Evolutionary conservation across 2,329 filamentous ascomycete genomes (phyloP).

Genomic region (Tolypocladium endophyticum): DNA sequence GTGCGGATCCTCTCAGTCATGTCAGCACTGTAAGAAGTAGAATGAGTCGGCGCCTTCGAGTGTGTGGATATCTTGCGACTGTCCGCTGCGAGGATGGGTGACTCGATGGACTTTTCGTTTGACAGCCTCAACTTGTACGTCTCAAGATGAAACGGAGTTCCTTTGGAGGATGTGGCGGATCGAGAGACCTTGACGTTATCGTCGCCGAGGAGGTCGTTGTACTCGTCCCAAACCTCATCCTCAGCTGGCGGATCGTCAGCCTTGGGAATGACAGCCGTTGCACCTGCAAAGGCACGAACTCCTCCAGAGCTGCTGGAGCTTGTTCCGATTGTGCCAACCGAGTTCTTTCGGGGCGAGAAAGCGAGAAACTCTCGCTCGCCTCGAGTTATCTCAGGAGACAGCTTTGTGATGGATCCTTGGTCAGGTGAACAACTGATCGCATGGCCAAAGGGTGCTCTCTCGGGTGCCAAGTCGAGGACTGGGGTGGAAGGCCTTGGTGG

Average conservation of each 20-base stretch:
- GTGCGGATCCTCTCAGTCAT: conserved; percentile 42
- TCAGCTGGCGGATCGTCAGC: conserved; percentile 55
- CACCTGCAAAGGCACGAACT: conserved; percentile 45
- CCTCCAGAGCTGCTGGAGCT: conserved; percentile 55
- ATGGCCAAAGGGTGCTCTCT: conserved; percentile 22
- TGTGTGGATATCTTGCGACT: conserved; percentile 18
- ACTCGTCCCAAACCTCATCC: conserved; percentile 92
- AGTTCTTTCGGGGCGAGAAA: conserved; percentile 65
- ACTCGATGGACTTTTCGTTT: conserved; percentile 31
- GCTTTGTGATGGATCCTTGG: conserved; percentile 17
- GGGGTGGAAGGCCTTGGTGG: conserved; percentile 28
- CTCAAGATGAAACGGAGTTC: conserved; percentile 46
- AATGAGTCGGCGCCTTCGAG: conserved; percentile 27
- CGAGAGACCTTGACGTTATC: conserved; percentile 32
- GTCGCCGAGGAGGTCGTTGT: conserved; percentile 76
- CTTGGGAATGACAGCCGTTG: conserved; percentile 56
- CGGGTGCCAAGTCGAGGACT: conserved; percentile 23
- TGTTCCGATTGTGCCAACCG: conserved; percentile 42
- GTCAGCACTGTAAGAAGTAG: conserved; percentile 44
- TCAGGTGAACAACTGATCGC: conserved; percentile 18
- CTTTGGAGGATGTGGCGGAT: conserved; percentile 46
- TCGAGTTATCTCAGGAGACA: conserved; percentile 19
- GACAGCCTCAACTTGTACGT: conserved; percentile 28
- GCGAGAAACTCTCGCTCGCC: conserved; percentile 54
- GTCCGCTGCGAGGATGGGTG: conserved; percentile 32